A percentile compares a stretch with the other conserved stretches of the same genome.
Conservation (phyloP, 192 early-diverging fungal species). For the Rhizophagus sp. region DNA sequence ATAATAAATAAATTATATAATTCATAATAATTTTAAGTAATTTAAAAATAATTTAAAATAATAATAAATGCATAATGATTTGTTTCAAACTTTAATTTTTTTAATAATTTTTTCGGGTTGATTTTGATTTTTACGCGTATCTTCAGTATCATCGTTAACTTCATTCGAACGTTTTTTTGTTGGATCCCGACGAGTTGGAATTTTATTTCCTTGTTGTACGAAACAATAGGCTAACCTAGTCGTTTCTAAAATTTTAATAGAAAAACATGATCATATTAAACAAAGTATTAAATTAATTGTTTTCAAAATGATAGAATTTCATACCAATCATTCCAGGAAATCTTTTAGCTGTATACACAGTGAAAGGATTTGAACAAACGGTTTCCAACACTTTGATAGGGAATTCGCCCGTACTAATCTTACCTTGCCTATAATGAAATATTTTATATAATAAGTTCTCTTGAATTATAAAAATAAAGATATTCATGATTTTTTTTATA, state of each 20-base stretch:
- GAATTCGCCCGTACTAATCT: too few species aligned
- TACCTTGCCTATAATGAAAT: background rate
- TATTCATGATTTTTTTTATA: background rate
- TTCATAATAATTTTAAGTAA: too few species aligned
- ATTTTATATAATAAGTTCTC: background rate
- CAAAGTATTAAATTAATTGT: background rate
- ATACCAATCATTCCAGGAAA: conserved; percentile 47
- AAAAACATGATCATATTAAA: background rate
- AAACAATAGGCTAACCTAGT: background rate
- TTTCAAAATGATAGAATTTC: background rate
- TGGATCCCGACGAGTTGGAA: background rate
- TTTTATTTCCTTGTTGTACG: background rate
- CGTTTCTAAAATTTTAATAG: background rate
- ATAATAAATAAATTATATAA: too few species aligned
- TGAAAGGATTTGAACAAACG: conserved; percentile 33
- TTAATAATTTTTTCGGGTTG: too few species aligned
- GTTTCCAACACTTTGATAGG: conserved; percentile 5
- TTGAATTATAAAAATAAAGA: background rate
- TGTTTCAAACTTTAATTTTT: too few species aligned
- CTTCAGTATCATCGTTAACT: too few species aligned
- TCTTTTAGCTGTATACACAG: conserved; percentile 37
- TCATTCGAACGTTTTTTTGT: too few species aligned
- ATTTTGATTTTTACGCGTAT: too few species aligned
- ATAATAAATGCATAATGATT: too few species aligned
- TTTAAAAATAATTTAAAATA: too few species aligned